phyloP scores from a whole-genome alignment of 179 eudicot genomes.

The Nepenthes alata region DNA sequence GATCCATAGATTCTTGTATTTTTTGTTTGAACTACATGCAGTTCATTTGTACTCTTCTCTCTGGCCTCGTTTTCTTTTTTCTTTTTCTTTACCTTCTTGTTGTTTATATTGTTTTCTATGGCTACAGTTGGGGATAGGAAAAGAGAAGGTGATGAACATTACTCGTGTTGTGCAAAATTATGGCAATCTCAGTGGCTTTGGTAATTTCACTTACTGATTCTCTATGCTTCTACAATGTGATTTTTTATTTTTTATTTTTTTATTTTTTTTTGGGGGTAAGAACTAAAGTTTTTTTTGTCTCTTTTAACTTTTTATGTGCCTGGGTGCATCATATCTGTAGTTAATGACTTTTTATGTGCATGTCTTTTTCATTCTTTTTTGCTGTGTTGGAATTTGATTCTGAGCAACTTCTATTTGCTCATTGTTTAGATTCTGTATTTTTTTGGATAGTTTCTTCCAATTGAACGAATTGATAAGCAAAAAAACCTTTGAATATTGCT shows the following conservation, averaged over 20 bases:
- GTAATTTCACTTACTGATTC: slow-evolving; percentile 25
- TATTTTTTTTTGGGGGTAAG: too few relatives aligned
- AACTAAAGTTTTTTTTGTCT: too few relatives aligned
- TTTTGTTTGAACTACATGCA: not conserved
- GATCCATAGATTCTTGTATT: not conserved
- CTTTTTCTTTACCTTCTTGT: slow-evolving; percentile 1
- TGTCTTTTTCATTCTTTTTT: not conserved
- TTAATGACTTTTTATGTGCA: too few relatives aligned
- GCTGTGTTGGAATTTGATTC: slow-evolving; percentile 1
- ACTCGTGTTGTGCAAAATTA: slow-evolving; percentile 47
- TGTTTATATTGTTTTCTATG: slow-evolving; percentile 3
- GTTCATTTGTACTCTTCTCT: not conserved
- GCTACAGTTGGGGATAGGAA: slow-evolving; percentile 66
- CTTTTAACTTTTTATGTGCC: too few relatives aligned
- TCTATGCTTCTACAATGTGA: not conserved
- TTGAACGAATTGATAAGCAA: too few relatives aligned
- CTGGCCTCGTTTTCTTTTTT: not conserved
- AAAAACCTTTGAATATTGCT: too few relatives aligned
- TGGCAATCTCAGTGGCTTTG: slow-evolving; percentile 82
- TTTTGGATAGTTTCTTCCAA: too few relatives aligned
- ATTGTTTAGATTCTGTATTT: too few relatives aligned
- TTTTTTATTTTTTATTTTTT: not conserved
- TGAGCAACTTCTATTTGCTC: not conserved
- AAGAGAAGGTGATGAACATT: slow-evolving; percentile 47
- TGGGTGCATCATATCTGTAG: too few relatives aligned